Conservation (phyloP, 768 basidiomycete species). For the Leccinum uliginosum region DNA sequence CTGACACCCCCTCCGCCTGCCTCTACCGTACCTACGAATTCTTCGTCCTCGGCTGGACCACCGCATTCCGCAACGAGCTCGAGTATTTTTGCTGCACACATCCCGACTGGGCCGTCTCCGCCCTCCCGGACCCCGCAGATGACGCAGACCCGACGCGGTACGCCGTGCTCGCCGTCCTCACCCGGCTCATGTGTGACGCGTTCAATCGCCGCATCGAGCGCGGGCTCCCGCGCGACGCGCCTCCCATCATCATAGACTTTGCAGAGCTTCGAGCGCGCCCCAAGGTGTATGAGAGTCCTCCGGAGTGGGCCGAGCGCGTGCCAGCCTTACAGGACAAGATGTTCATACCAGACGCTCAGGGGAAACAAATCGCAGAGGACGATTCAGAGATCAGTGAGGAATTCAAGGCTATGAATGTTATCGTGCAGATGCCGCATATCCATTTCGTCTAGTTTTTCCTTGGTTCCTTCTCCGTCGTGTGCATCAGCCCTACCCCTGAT, state of each 20-base stretch:
- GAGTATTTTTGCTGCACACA: conserved; percentile 9
- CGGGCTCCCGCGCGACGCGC: conserved; percentile 8
- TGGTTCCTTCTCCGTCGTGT: not conserved
- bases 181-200: conserved; percentile 8
- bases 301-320: not conserved
- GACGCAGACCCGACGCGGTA: conserved; percentile 2
- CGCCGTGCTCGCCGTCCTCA: conserved; percentile 3
- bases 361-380: not conserved
- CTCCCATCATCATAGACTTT: conserved; percentile 10
- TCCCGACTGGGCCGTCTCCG: conserved; percentile 4
- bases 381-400: conserved; percentile 7
- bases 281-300: conserved; percentile 6
- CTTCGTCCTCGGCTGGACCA: conserved; percentile 9
- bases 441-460: conserved; percentile 1
- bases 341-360: conserved; percentile 3
- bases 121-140: conserved; percentile 1
- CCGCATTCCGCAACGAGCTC: conserved; percentile 10
- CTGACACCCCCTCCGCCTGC: conserved; percentile 4
- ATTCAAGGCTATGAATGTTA: conserved; percentile 8
- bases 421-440: conserved; percentile 11
- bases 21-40: conserved; percentile 10
- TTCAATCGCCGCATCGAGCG: conserved; percentile 12
- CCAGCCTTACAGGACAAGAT: not conserved
- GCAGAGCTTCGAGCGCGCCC: conserved; percentile 7
- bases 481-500: not conserved